Conservation (phyloP, 805 yeast genomes). For the Schizosaccharomyces cryophilus region DNA sequence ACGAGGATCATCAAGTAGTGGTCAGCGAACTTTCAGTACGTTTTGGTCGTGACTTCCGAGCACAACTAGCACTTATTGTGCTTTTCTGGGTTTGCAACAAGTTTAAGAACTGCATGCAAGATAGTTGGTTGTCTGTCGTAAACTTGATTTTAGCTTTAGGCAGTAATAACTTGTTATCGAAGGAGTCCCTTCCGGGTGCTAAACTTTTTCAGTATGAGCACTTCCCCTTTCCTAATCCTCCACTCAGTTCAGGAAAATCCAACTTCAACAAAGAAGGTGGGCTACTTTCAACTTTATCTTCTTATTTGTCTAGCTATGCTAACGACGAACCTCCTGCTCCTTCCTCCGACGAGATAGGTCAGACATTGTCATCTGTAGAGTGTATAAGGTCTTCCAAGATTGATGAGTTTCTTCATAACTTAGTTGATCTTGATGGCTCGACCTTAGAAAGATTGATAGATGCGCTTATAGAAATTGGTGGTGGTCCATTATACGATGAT, state of each 20-base stretch:
- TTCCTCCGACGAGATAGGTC: constrained; percentile 72
- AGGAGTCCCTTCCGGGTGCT: constrained; percentile 20
- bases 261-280: constrained; percentile 51
- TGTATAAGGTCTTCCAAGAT: constrained; percentile 54
- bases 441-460: background rate
- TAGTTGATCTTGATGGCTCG: constrained; percentile 8
- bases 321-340: constrained; percentile 80
- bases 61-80: constrained; percentile 71
- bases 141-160: constrained; percentile 20
- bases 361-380: constrained; percentile 58
- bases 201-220: background rate
- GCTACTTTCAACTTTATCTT: constrained; percentile 70
- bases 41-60: constrained; percentile 76
- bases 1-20: constrained; percentile 29
- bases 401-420: constrained; percentile 27
- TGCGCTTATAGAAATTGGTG: background rate
- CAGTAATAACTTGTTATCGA: constrained; percentile 31
- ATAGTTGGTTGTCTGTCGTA: constrained; percentile 37
- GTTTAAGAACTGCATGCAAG: constrained; percentile 23
- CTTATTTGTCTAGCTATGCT: constrained; percentile 57
- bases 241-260: constrained; percentile 9
- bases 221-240: background rate
- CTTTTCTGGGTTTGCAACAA: constrained; percentile 51
- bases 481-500: too few species aligned
- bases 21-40: constrained; percentile 62